These are phyloP conservation scores for Paramecium caudatum DNA, from an alignment of 73 alveolate species.

Conservation along the genomic window DNA sequence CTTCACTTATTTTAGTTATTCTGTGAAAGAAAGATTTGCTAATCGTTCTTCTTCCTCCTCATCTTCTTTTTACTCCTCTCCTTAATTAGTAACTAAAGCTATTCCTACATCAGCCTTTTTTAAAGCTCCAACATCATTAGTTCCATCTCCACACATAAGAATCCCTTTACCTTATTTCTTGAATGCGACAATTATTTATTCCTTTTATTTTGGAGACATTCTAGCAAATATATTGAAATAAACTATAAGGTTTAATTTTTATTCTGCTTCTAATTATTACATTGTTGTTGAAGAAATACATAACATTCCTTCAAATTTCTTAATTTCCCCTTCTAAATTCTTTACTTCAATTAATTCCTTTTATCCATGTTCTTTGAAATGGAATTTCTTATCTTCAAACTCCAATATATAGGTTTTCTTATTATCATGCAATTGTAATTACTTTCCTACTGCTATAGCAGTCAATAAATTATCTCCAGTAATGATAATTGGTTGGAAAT, in stretches of 20 bases:
- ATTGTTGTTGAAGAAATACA: constrained; percentile 15
- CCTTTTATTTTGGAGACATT: constrained; percentile 95
- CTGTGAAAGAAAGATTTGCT: constrained; percentile 68
- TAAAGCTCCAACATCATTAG: constrained; percentile 98
- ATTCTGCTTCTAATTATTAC: neutral
- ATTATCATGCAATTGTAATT: constrained; percentile 80
- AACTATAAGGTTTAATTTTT: neutral
- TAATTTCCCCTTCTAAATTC: neutral
- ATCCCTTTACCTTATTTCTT: constrained; percentile 91
- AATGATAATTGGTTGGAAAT: constrained; percentile 90
- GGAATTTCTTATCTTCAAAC: constrained; percentile 76
- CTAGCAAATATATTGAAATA: constrained; percentile 91
- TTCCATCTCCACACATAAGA: constrained; percentile 99
- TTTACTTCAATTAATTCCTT: neutral
- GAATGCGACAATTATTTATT: constrained; percentile 87
- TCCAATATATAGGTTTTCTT: constrained; percentile 69
- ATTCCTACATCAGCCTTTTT: constrained; percentile 96
- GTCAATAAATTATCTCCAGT: constrained; percentile 97
- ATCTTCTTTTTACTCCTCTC: constrained; percentile 86
- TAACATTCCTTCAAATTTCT: neutral
- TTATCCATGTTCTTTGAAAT: constrained; percentile 69
- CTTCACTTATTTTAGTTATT: constrained; percentile 75
- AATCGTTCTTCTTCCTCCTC: constrained; percentile 70
- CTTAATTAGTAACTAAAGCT: constrained; percentile 90
- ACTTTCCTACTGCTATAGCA: constrained; percentile 93